Percentiles rank a stretch among this genome's conserved stretches.
Conservation (phyloP, 1,139 yeast species). For the Protomyces inundatus region DNA sequence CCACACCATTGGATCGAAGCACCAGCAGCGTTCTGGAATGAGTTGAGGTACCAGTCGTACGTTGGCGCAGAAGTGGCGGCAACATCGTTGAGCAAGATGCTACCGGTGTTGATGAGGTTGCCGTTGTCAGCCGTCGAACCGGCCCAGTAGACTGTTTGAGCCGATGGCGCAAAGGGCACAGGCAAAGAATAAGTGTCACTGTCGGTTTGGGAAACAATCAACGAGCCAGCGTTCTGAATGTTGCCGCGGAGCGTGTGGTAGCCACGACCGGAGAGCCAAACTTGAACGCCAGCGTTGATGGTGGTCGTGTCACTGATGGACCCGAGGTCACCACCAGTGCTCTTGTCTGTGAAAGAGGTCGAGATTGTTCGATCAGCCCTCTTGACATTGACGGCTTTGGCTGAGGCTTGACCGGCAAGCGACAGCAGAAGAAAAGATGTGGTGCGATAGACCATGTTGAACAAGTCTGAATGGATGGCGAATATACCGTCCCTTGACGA, state of each 20-base stretch:
- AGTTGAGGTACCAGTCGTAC: constrained; percentile 8
- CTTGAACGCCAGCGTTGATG: neutral
- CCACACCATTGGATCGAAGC: constrained; percentile 6
- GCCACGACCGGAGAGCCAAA: constrained; percentile 10
- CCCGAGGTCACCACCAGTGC: neutral
- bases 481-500: no score
- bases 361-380: neutral
- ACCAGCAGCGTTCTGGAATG: constrained; percentile 4
- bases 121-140: constrained; percentile 4
- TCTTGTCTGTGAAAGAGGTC: neutral
- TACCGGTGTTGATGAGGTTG: constrained; percentile 1
- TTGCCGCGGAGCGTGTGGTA: constrained; percentile 6
- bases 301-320: neutral
- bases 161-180: neutral
- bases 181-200: neutral
- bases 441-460: neutral
- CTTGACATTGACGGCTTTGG: neutral
- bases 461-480: no score
- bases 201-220: constrained; percentile 7
- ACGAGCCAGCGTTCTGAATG: constrained; percentile 3
- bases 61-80: constrained; percentile 1
- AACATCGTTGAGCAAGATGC: constrained; percentile 1
- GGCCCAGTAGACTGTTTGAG: neutral
- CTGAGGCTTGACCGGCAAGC: neutral
- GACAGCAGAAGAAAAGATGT: neutral